Evolutionary conservation across 2,329 filamentous ascomycete species (phyloP).

Genomic region (Karstenula rhodostoma): DNA sequence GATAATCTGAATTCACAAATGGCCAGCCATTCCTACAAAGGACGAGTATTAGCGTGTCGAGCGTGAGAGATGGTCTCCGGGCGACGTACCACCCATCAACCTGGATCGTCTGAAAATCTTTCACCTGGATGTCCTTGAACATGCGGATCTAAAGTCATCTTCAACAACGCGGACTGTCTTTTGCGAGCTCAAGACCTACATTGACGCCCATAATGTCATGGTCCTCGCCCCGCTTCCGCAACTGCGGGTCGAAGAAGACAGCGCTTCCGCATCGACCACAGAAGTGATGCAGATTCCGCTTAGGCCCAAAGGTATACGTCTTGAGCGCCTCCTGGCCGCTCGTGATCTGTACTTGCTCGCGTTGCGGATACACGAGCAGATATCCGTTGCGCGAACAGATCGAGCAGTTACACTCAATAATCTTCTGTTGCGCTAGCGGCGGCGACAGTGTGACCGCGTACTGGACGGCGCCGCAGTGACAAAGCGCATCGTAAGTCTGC

Average conservation of each 20-base stretch:
- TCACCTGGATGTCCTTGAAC: constrained; percentile 38
- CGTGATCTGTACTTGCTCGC: constrained; percentile 31
- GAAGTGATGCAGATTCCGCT: constrained; percentile 38
- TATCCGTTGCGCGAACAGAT: constrained; percentile 61
- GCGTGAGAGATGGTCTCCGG: not conserved
- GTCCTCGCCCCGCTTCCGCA: constrained; percentile 30
- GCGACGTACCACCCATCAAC: constrained; percentile 26
- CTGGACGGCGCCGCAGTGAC: constrained; percentile 62
- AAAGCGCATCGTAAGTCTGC: constrained; percentile 58
- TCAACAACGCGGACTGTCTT: not conserved
- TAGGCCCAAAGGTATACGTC: constrained; percentile 35
- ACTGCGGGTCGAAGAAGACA: constrained; percentile 39
- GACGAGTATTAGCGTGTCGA: not conserved
- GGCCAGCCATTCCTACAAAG: constrained; percentile 14
- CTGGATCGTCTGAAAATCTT: constrained; percentile 32
- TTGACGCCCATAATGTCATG: constrained; percentile 38
- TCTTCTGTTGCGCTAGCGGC: constrained; percentile 56
- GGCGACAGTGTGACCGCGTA: constrained; percentile 60
- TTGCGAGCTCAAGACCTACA: constrained; percentile 25
- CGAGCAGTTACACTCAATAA: constrained; percentile 64
- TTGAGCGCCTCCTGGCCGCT: constrained; percentile 35
- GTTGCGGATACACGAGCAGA: constrained; percentile 53
- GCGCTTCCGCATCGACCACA: constrained; percentile 38
- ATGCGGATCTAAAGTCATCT: constrained; percentile 30
- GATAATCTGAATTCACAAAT: constrained; percentile 21